Conservation (phyloP, 179 eudicot species). For the Nepenthes alata region DNA sequence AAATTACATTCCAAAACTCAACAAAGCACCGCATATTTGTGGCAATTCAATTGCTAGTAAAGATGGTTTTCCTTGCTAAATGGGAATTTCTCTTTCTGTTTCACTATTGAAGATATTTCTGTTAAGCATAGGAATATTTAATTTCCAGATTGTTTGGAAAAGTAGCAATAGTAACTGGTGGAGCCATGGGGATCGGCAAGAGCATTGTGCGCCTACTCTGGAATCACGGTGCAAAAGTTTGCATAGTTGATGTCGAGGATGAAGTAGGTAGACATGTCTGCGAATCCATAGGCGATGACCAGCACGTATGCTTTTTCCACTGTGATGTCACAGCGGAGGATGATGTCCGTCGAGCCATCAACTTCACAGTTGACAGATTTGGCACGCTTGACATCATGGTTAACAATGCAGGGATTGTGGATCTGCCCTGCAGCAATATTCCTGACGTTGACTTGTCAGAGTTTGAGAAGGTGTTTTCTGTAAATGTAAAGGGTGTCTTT, state of each 20-base stretch:
- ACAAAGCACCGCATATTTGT: no score
- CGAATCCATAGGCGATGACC: conserved; percentile 32
- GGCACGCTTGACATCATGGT: conserved; percentile 77
- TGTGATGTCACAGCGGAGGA: conserved; percentile 68
- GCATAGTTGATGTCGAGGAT: conserved; percentile 53
- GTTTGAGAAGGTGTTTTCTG: conserved; percentile 54
- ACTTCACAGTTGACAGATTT: conserved; percentile 43
- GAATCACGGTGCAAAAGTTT: conserved; percentile 73
- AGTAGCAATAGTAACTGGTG: conserved; percentile 86
- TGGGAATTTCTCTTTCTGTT: no score
- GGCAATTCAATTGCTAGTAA: no score
- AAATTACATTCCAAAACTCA: no score
- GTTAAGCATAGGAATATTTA: not conserved
- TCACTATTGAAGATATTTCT: no score
- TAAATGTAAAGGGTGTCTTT: conserved; percentile 76
- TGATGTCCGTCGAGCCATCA: conserved; percentile 53
- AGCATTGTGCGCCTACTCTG: conserved; percentile 80
- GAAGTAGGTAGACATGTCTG: conserved; percentile 41
- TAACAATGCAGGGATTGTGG: conserved; percentile 73
- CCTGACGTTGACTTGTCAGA: conserved; percentile 35
- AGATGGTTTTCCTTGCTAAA: no score
- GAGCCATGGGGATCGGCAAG: conserved; percentile 84
- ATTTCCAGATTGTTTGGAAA: conserved; percentile 63
- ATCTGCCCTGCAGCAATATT: conserved; percentile 53
- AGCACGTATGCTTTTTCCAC: conserved; percentile 30